Evolutionary conservation across 1,284 basidiomycete genomes (phyloP), one percentile per base, ranked within the genome.

Genomic region (Tetrapyrgos nigripes): DNA sequence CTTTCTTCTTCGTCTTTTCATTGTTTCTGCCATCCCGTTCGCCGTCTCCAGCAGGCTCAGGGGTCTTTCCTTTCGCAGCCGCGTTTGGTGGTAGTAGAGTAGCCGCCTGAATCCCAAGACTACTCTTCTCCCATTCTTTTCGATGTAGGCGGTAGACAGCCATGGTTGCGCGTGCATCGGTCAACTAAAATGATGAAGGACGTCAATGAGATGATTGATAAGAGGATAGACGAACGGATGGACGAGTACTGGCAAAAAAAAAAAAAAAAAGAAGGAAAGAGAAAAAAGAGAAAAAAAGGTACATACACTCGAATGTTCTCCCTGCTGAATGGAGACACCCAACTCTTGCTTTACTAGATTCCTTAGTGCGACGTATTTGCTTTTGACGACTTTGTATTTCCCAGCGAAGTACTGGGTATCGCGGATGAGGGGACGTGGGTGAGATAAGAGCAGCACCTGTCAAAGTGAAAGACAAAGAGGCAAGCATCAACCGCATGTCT

Each of bases 101-200:
- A n/a, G 75, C 71, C 49, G n/a, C n/a, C n/a, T n/a, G n/a, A n/a
- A n/a, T n/a, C 13, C 43, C 52, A 13, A 59, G 73, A 59, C 71
- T 69, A 21, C 72, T 76, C 52, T 80, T 82, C 64, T 98, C 96
- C 95, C 95, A 98, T 53, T 87, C 84, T 58, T 86, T 86, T 68
- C 93, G 91, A 72, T 97, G 85, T n/a, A 97, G 73, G 5, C 95
- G 83, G 74, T 93, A 99, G 23, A 98, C 79, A 0, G 94, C 97
- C 95, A 99, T 98, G 0, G 97, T 96, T 0, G 96, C 96, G n/a
- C n/a, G n/a, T n/a, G n/a, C n/a, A n/a, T n/a, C n/a, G n/a, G n/a
- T n/a, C n/a, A n/a, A n/a, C n/a, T n/a, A n/a, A n/a, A n/a, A n/a
- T n/a, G n/a, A n/a, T n/a, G n/a, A n/a, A n/a, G n/a, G n/a, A n/a